Conservation (phyloP, 1,284 basidiomycete species). For the Sporisorium reilianum region DNA sequence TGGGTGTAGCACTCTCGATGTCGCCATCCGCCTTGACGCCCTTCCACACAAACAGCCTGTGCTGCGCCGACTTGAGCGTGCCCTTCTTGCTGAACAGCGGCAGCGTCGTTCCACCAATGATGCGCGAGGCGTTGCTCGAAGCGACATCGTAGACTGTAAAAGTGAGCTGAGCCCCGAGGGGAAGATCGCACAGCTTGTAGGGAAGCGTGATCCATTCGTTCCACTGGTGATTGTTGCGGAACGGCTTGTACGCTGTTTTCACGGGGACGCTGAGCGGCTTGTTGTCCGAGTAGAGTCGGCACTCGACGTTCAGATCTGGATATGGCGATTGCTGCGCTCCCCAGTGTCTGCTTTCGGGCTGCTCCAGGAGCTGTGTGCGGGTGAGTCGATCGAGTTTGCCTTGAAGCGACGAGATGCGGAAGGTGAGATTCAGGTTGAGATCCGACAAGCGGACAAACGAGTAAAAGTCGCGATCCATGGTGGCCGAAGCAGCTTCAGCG, state of each 20-base stretch:
- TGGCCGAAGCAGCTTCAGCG: not conserved
- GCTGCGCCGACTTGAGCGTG: constrained; percentile 80
- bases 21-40: constrained; percentile 86
- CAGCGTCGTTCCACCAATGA: constrained; percentile 88
- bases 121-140: constrained; percentile 76
- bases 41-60: constrained; percentile 86
- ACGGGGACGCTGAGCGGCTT: constrained; percentile 90
- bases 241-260: constrained; percentile 90
- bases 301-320: constrained; percentile 91
- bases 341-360: constrained; percentile 47
- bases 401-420: constrained; percentile 58
- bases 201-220: constrained; percentile 93
- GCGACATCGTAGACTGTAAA: constrained; percentile 93
- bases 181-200: constrained; percentile 89
- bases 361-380: constrained; percentile 42
- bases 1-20: constrained; percentile 81
- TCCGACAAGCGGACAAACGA: constrained; percentile 63
- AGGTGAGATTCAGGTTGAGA: constrained; percentile 49
- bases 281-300: constrained; percentile 90
- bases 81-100: constrained; percentile 90
- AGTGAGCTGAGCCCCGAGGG: constrained; percentile 85
- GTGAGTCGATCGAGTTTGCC: constrained; percentile 50
- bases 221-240: constrained; percentile 75
- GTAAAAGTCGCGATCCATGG: constrained; percentile 65
- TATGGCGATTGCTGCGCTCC: constrained; percentile 71